Percentiles rank a stretch among this genome's conserved stretches.
Evolutionary conservation across 495 filamentous ascomycete genomes (phyloP).

Genomic region (Recurvomyces mirabilis): DNA sequence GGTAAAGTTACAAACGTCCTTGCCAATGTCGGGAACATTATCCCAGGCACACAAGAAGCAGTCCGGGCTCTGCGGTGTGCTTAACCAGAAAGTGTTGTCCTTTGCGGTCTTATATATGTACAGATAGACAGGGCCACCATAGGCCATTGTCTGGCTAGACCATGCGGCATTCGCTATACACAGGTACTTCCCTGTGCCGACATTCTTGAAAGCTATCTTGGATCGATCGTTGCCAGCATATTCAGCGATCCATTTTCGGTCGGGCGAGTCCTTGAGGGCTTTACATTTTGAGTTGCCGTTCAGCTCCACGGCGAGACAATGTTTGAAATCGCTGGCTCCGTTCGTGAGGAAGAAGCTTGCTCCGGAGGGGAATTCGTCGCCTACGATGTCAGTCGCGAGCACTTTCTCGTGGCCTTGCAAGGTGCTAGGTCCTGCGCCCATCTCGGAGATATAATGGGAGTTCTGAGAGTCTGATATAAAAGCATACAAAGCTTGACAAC

Average conservation of each 20-base stretch:
- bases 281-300: neutral
- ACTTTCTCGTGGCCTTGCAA: neutral
- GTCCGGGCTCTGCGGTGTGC: neutral
- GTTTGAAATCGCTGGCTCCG: neutral
- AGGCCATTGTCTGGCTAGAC: neutral
- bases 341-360: neutral
- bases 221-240: neutral
- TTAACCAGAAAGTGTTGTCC: slow-evolving; percentile 1
- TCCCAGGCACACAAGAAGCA: neutral
- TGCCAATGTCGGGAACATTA: neutral
- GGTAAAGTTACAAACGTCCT: neutral
- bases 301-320: neutral
- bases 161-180: neutral
- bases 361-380: neutral
- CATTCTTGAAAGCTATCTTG: slow-evolving; percentile 1
- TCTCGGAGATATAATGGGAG: no score
- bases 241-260: slow-evolving; percentile 1
- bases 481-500: neutral
- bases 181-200: neutral
- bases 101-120: neutral
- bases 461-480: no score
- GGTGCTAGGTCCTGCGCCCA: slow-evolving; percentile 1
- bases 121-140: neutral
- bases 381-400: neutral
- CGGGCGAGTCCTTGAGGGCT: neutral